phyloP scores from a whole-genome alignment of 2,329 filamentous ascomycete genomes.

The Exophiala lecanii-corni region DNA sequence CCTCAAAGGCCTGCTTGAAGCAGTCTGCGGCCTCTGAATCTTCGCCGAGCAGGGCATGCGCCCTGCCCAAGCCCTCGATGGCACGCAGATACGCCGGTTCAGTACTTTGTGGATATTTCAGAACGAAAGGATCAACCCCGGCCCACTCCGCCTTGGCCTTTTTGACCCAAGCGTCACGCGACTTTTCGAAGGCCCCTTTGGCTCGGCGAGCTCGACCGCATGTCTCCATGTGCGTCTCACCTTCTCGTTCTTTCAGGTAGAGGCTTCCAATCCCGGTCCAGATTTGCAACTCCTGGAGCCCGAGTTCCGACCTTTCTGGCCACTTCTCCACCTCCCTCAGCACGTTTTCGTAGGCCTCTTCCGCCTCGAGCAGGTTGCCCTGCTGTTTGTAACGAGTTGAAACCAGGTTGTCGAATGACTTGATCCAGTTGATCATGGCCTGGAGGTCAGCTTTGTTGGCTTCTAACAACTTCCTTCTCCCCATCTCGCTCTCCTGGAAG shows the following conservation, averaged over 20 bases:
- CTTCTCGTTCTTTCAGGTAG: constrained; percentile 2
- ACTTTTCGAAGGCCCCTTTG: constrained; percentile 1
- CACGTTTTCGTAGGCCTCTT: too few relatives aligned
- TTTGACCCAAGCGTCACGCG: constrained; percentile 1
- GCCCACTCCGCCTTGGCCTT: constrained; percentile 1
- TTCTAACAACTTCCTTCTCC: neutral
- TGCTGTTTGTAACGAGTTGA: neutral
- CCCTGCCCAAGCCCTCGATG: constrained; percentile 2
- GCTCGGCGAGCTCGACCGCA: constrained; percentile 2
- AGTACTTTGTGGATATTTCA: constrained; percentile 2
- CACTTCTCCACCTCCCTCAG: constrained; percentile 4
- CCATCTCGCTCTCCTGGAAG: constrained; percentile 1
- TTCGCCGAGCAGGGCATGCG: constrained; percentile 1
- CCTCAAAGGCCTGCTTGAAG: constrained; percentile 2
- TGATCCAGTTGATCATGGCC: constrained; percentile 2
- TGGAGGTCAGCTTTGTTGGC: constrained; percentile 2
- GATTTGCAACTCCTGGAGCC: constrained; percentile 2
- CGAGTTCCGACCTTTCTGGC: constrained; percentile 3
- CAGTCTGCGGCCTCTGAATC: neutral
- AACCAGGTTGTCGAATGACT: constrained; percentile 1
- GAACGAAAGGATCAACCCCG: constrained; percentile 1
- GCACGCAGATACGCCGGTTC: constrained; percentile 1
- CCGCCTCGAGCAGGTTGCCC: constrained; percentile 2
- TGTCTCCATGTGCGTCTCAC: constrained; percentile 1
- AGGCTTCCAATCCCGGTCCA: constrained; percentile 1